Conservation (phyloP, 352 stramenopile species). For the Globisporangium parvum region DNA sequence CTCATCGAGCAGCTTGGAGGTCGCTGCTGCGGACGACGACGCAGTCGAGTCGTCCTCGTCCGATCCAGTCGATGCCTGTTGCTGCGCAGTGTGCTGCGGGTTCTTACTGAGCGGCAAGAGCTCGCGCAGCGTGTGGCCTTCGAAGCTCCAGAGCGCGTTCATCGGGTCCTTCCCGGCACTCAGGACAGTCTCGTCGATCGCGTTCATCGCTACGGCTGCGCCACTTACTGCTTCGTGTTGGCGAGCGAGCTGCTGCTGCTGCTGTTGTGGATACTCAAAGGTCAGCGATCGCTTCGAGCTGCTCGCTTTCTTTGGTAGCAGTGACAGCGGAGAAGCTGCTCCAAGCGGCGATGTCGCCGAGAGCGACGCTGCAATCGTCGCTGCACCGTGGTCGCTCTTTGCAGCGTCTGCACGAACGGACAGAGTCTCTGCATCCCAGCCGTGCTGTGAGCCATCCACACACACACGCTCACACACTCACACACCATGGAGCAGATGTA, state of each 20-base stretch:
- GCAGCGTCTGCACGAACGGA: too few relatives aligned
- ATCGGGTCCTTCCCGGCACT: constrained; percentile 34
- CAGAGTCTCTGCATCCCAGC: not conserved
- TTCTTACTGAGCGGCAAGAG: constrained; percentile 36
- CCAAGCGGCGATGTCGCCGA: too few relatives aligned
- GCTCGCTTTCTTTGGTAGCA: too few relatives aligned
- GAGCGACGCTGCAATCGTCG: too few relatives aligned
- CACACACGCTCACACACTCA: not conserved
- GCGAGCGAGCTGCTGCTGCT: not conserved
- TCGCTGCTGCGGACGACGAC: not conserved
- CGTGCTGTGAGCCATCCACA: not conserved
- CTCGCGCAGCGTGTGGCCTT: constrained; percentile 44
- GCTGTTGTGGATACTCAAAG: not conserved
- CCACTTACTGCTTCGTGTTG: not conserved
- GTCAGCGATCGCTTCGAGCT: too few relatives aligned
- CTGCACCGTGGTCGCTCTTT: too few relatives aligned
- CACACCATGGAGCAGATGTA: not conserved
- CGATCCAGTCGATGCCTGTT: not conserved
- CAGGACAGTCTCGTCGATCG: constrained; percentile 10
- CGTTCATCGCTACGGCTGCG: not conserved
- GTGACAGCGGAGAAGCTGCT: too few relatives aligned
- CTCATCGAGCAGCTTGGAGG: constrained; percentile 25
- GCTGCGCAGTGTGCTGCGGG: constrained; percentile 15
- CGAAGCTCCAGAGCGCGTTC: constrained; percentile 65
- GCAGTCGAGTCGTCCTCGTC: constrained; percentile 10